Conservation (phyloP, 148 eudicot genomes). For the Gaultheria prostrata region DNA sequence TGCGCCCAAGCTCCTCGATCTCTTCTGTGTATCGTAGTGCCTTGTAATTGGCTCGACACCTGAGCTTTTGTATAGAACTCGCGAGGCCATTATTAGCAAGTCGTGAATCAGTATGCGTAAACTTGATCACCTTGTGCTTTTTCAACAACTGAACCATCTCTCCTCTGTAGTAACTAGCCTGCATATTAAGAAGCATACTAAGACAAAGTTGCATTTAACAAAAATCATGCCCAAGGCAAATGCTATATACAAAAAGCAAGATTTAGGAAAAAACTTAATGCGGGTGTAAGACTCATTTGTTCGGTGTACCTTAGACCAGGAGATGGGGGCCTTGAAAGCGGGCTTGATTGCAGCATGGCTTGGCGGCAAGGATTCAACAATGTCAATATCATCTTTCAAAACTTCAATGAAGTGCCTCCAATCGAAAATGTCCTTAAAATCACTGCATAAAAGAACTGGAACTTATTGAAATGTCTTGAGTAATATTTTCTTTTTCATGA, state of each 20-base stretch:
- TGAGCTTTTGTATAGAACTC: constrained; percentile 45
- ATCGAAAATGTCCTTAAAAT: constrained; percentile 59
- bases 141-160: constrained; percentile 40
- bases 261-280: no score
- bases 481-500: not conserved
- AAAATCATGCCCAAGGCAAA: not conserved
- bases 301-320: constrained; percentile 61
- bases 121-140: constrained; percentile 46
- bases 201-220: not conserved
- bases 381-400: constrained; percentile 44
- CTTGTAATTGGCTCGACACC: constrained; percentile 59
- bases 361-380: constrained; percentile 50
- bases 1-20: constrained; percentile 44
- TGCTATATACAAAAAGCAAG: not conserved
- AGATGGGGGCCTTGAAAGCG: constrained; percentile 44
- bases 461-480: not conserved
- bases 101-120: constrained; percentile 57
- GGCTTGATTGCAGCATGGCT: constrained; percentile 28
- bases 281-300: no score
- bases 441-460: constrained; percentile 30
- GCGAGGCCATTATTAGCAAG: constrained; percentile 59
- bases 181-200: constrained; percentile 6
- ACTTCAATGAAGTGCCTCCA: constrained; percentile 55
- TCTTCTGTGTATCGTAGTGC: constrained; percentile 47
- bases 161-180: constrained; percentile 56